phyloP scores from a whole-genome alignment of 768 basidiomycete species.

The Boletus rubescentipes region DNA sequence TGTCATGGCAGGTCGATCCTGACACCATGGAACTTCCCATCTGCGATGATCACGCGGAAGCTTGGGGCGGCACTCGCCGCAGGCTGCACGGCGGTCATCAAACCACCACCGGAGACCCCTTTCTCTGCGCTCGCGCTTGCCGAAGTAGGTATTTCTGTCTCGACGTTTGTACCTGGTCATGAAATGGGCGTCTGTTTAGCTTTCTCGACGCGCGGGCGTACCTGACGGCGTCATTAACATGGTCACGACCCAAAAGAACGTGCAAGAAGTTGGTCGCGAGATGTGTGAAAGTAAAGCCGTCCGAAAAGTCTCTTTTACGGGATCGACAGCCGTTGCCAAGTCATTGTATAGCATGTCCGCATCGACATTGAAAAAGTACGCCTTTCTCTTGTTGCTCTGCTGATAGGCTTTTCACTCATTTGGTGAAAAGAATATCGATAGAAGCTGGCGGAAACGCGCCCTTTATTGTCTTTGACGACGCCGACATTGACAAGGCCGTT shows the following conservation, averaged over 20 bases:
- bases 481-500: conserved; percentile 89
- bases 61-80: conserved; percentile 87
- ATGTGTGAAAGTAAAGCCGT: conserved; percentile 87
- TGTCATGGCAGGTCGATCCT: conserved; percentile 58
- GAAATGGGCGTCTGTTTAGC: conserved; percentile 38
- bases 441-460: conserved; percentile 95
- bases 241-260: conserved; percentile 83
- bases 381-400: not conserved
- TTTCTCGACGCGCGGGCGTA: conserved; percentile 85
- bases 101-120: conserved; percentile 93
- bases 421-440: conserved; percentile 51
- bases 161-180: not conserved
- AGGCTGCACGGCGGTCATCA: conserved; percentile 95
- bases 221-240: conserved; percentile 96
- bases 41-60: conserved; percentile 93
- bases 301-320: conserved; percentile 91
- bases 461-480: conserved; percentile 97
- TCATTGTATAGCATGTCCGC: conserved; percentile 69
- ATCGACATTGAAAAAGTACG: conserved; percentile 80
- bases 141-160: conserved; percentile 52
- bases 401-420: not conserved
- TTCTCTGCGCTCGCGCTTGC: conserved; percentile 88
- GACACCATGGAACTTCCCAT: conserved; percentile 94
- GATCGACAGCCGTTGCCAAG: conserved; percentile 81
- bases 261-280: conserved; percentile 87